Conservation (phyloP, 108 stramenopile genomes). For the Fragilariopsis cylindrus region DNA sequence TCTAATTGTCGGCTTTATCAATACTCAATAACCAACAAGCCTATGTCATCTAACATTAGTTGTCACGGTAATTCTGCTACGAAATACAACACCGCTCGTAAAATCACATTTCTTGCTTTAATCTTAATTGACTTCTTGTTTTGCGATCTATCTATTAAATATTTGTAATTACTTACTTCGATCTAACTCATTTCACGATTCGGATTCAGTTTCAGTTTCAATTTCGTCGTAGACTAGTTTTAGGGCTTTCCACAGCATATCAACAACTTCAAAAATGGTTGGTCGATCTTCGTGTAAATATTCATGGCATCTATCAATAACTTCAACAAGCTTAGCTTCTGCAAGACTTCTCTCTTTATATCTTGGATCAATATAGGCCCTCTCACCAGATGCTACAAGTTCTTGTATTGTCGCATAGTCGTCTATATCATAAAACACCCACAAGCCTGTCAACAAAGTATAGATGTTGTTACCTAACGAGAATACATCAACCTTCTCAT, state of each 20-base stretch:
- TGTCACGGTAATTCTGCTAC: too few species aligned
- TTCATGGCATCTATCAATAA: constrained; percentile 43
- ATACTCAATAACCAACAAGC: too few species aligned
- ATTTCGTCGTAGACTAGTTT: not conserved
- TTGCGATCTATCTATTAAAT: too few species aligned
- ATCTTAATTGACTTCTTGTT: too few species aligned
- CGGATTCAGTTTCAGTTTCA: too few species aligned
- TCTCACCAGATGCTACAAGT: constrained; percentile 29
- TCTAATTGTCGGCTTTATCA: too few species aligned
- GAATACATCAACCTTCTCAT: constrained; percentile 73
- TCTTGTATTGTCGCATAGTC: constrained; percentile 22
- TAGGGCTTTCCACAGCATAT: constrained; percentile 16
- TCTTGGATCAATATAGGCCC: constrained; percentile 36
- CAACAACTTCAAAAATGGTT: constrained; percentile 30
- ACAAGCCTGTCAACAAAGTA: constrained; percentile 48
- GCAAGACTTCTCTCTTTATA: constrained; percentile 35
- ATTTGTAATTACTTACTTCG: too few species aligned
- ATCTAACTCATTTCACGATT: too few species aligned
- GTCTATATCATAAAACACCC: constrained; percentile 31
- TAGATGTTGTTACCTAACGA: constrained; percentile 62
- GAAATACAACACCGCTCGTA: too few species aligned
- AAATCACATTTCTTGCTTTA: too few species aligned
- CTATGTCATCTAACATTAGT: too few species aligned
- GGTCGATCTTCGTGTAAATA: constrained; percentile 49
- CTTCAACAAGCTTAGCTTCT: constrained; percentile 38